Evolutionary conservation across 805 yeast species (phyloP), one percentile per base, ranked within the genome.

Genomic region (Pichia scutulata): DNA sequence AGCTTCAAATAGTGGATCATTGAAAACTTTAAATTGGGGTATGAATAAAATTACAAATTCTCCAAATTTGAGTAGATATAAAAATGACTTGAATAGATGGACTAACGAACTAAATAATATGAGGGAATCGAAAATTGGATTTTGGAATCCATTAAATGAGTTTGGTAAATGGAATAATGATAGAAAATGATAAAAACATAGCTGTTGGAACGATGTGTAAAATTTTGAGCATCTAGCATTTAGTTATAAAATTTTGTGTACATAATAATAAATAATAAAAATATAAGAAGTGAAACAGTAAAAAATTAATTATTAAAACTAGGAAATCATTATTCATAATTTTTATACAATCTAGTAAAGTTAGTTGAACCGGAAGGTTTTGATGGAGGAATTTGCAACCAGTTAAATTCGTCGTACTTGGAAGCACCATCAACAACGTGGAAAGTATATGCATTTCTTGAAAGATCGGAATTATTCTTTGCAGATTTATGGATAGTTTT

Each of bases 371-470:
- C 90, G 10, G 47, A 41, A 13, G 66, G 67, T 8, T 58, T 54
- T 5, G 76, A 59, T 0, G 83, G 77, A 2, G 93, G 93, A 5
- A 85, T 80, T 60, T 86, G 95, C 36, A 86, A 71, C 93, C 95
- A 86, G 61, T 86, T 86, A 59, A 71, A 64, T 22, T 68, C 67
- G 61, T 86, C 93, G 59, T 84, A 86, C 24, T 73, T 63, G 13
- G 77, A 69, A 2, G 54, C 65, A 2, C 92, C 92, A 47, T 86
- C 93, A 50, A 86, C 83, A 42, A 83, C 75, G 61, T 86, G 95
- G 66, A 86, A 86, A 0, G 93, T 84, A 65, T 85, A 86, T 0
- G 89, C 93, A 60, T 72, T 84, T 54, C 95, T 72, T 10, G 88
- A 81, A 50, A 70, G 71, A 5, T 56, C 56, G 13, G 86, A 78